phyloP scores from a whole-genome alignment of 352 stramenopile genomes.

The Phytophthora sansomeana region DNA sequence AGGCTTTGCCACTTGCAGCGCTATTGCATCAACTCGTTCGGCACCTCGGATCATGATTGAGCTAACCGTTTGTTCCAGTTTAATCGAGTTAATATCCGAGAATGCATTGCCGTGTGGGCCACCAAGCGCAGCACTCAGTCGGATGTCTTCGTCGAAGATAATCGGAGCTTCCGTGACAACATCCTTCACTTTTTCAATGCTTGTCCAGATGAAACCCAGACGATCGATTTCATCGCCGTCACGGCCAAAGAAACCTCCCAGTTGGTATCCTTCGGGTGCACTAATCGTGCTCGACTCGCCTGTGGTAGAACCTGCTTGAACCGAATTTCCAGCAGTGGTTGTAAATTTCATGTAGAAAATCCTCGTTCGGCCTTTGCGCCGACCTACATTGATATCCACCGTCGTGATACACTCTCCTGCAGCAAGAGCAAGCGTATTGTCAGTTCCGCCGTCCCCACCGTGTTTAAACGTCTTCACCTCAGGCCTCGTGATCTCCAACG shows the following conservation, averaged over 20 bases:
- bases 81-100: conserved; percentile 10
- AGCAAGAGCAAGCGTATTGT: not conserved
- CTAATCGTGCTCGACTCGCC: no score
- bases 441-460: no score
- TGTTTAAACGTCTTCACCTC: no score
- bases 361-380: no score
- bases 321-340: no score
- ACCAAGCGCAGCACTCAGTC: conserved; percentile 9
- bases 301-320: no score
- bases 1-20: conserved; percentile 3
- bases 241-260: conserved; percentile 20
- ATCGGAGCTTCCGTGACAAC: no score
- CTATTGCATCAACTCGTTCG: conserved; percentile 8
- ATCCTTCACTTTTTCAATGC: conserved; percentile 12
- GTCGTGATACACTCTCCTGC: conserved; percentile 5
- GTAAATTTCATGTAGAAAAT: no score
- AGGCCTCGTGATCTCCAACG: no score
- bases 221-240: conserved; percentile 17
- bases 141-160: conserved; percentile 10
- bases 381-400: conserved; percentile 10
- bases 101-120: conserved; percentile 21
- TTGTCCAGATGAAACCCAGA: conserved; percentile 21
- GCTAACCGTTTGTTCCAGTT: conserved; percentile 1
- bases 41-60: conserved; percentile 13
- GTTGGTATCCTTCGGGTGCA: conserved; percentile 18